Percentiles rank a stretch among this genome's conserved stretches.
These are phyloP conservation scores for Tylopilus orsonianus DNA, from an alignment of 1,284 basidiomycete species.

Conservation along the genomic window DNA sequence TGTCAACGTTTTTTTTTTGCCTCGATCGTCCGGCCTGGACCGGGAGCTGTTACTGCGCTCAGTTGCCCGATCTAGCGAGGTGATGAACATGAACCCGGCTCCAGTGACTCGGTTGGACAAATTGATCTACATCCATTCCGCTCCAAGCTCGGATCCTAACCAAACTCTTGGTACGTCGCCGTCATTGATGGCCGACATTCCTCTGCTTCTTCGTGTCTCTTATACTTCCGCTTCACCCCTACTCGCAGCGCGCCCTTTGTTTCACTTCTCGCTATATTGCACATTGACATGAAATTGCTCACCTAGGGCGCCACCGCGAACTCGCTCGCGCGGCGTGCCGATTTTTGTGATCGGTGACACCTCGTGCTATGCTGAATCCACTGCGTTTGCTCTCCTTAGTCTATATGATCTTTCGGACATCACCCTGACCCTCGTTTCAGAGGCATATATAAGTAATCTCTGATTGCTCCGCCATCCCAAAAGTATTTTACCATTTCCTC, in stretches of 20 bases:
- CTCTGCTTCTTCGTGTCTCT: conserved; percentile 9
- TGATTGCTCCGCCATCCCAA: conserved; percentile 13
- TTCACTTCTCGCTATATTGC: conserved; percentile 9
- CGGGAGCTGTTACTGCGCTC: conserved; percentile 1
- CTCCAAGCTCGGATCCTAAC: conserved; percentile 18
- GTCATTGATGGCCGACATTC: conserved; percentile 16
- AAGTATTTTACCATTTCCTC: conserved; percentile 14
- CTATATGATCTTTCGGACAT: conserved; percentile 14
- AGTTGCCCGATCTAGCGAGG: conserved; percentile 13
- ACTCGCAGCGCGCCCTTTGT: conserved; percentile 1
- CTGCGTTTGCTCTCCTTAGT: conserved; percentile 23
- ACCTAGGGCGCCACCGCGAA: conserved; percentile 7
- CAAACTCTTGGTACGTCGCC: conserved; percentile 11
- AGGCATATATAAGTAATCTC: conserved; percentile 30
- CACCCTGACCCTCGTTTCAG: conserved; percentile 40
- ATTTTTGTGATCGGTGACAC: conserved; percentile 26
- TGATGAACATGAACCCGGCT: not conserved
- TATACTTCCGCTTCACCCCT: conserved; percentile 3
- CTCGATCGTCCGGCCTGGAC: conserved; percentile 4
- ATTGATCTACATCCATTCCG: conserved; percentile 24
- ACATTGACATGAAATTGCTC: conserved; percentile 23
- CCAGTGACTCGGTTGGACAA: too few relatives aligned
- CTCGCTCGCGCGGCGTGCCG: conserved; percentile 12
- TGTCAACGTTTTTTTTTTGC: conserved; percentile 28
- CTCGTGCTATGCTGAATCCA: conserved; percentile 29